Base-by-base conservation (phyloP, 441 rosid species). In the Theobroma grandiflorum region DNA sequence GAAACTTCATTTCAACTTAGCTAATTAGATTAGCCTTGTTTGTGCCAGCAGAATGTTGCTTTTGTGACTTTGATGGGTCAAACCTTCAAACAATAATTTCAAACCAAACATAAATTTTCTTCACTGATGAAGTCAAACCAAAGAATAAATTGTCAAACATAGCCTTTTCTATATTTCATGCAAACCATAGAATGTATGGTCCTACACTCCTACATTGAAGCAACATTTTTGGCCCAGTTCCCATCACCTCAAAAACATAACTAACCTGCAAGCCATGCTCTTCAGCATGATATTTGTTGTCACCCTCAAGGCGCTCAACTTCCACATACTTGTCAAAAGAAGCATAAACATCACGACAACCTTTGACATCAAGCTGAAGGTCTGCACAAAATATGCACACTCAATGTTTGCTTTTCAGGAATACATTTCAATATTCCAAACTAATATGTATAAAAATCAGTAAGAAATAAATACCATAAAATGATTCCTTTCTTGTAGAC, bases 341-440 rank as follows among this genome's bases (percentile, higher is more conserved):
- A 72, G 94, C 97, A 87, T 96, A 96, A 78, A 96, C 96, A 86
- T 96, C 98, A 61, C 91, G 92, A 81, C 98, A 96, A 76, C 99
- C 99, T 87, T 96, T 96, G 69, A 96, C 99, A 87, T 96, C 99
- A 86, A 96, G 99, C 85, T 96, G 99, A 67, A 96, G 97, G 81
- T 96, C 99, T 96, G 89, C 78, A 86, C 53, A 58, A 22, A 42
- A 58, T 14, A 20, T 4, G 52, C 38, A 42, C 53, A 58, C 6
- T 58, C 15, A 42, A 40, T 8, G 8, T 59, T 59, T 74, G 77
- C 68, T 26, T 42, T 74, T 8, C 42, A 15, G 8, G 55, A 26
- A 73, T 31, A 31, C 33, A 31, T 55, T 55, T 55, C 37, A 40
- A 40, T 58, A 59, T 61, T 74, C 38, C 38, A 74, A 42, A 42